phyloP scores from a whole-genome alignment of 2,329 filamentous ascomycete species.

The Ophiocordyceps unilateralis region DNA sequence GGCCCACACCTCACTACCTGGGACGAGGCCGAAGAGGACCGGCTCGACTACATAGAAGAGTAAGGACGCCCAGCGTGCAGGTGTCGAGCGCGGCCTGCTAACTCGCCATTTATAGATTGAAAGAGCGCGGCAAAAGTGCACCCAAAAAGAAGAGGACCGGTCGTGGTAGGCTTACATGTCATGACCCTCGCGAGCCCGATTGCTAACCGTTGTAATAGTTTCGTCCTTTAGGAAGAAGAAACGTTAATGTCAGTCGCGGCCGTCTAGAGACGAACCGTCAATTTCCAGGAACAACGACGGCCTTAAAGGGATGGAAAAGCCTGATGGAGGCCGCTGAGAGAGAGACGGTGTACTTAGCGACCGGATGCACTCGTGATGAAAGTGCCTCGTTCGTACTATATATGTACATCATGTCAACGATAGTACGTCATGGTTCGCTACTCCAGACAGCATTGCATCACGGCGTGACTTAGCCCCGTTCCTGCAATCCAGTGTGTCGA shows the following conservation, averaged over 20 bases:
- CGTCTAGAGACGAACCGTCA: too few relatives aligned
- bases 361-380: background rate
- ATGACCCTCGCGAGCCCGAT: background rate
- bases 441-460: too few relatives aligned
- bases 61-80: conserved; percentile 16
- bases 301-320: too few relatives aligned
- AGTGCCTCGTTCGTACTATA: background rate
- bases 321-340: too few relatives aligned
- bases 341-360: background rate
- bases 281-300: too few relatives aligned
- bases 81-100: conserved; percentile 8
- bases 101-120: conserved; percentile 34
- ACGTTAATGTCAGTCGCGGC: background rate
- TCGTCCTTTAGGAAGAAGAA: background rate
- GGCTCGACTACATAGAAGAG: conserved; percentile 58
- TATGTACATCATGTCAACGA: background rate
- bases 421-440: background rate
- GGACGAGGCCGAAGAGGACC: conserved; percentile 63
- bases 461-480: too few relatives aligned
- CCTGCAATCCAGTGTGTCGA: too few relatives aligned
- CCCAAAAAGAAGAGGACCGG: conserved; percentile 70
- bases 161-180: conserved; percentile 13
- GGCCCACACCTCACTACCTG: conserved; percentile 47
- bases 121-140: conserved; percentile 67
- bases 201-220: background rate